These are phyloP conservation scores for Conticribra weissflogii DNA, from an alignment of 108 stramenopile species.

Conservation along the genomic window DNA sequence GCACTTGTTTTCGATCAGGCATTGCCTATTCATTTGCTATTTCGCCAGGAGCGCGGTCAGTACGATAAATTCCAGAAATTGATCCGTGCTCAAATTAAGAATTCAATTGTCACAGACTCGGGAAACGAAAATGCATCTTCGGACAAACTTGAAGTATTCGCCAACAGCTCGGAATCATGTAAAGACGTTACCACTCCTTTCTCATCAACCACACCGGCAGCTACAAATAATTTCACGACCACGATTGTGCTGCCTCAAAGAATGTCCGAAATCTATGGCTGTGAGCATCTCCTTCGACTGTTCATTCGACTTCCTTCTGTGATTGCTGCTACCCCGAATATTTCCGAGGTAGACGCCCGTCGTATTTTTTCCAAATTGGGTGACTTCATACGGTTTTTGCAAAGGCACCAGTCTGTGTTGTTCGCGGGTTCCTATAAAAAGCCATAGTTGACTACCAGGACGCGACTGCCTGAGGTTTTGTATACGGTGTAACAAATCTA, in stretches of 20 bases:
- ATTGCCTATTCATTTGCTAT: conserved; percentile 63
- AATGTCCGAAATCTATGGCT: conserved; percentile 66
- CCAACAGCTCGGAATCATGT: not conserved
- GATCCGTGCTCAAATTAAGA: conserved; percentile 28
- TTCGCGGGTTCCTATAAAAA: conserved; percentile 22
- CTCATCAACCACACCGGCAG: not conserved
- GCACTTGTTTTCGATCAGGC: conserved; percentile 73
- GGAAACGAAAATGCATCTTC: too few species aligned
- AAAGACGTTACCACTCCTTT: not conserved
- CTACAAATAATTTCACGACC: too few species aligned
- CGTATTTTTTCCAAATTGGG: conserved; percentile 64
- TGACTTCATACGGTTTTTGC: conserved; percentile 71
- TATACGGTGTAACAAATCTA: too few species aligned
- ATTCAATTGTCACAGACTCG: too few species aligned
- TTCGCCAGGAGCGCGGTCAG: conserved; percentile 60
- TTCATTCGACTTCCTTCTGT: conserved; percentile 57
- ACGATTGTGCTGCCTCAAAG: conserved; percentile 12
- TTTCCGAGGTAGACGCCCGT: conserved; percentile 39
- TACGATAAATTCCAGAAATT: conserved; percentile 31
- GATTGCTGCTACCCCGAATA: conserved; percentile 32
- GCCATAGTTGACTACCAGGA: conserved; percentile 9
- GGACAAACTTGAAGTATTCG: not conserved
- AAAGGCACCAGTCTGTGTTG: conserved; percentile 60
- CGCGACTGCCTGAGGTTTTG: too few species aligned
- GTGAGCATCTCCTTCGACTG: conserved; percentile 69